Conservation (phyloP, 2,329 filamentous ascomycete species). For the Fragosphaeria purpurea region DNA sequence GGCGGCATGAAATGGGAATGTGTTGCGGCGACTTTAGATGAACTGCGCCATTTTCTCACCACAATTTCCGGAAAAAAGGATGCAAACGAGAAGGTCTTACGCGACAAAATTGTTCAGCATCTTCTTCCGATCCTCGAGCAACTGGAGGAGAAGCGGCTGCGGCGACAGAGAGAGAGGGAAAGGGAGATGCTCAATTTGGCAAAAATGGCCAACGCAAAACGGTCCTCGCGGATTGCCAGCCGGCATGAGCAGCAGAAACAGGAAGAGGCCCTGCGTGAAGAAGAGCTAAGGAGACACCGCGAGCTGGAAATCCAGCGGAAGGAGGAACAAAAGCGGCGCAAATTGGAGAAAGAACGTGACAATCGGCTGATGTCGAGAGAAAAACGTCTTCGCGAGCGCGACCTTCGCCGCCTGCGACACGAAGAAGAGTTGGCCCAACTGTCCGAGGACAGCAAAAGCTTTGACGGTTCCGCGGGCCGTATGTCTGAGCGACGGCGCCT, state of each 20-base stretch:
- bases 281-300: conserved; percentile 52
- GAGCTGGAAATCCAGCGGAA: conserved; percentile 59
- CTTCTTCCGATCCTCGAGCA: conserved; percentile 78
- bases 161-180: conserved; percentile 57
- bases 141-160: conserved; percentile 63
- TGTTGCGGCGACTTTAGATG: conserved; percentile 67
- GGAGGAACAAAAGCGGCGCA: conserved; percentile 49
- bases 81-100: conserved; percentile 71
- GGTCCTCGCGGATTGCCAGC: conserved; percentile 78
- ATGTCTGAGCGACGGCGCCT: conserved; percentile 73
- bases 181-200: conserved; percentile 73
- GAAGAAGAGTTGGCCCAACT: conserved; percentile 74
- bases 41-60: conserved; percentile 63
- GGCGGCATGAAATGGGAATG: conserved; percentile 85
- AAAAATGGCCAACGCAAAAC: conserved; percentile 86
- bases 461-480: conserved; percentile 45
- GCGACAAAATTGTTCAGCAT: conserved; percentile 61
- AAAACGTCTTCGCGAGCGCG: conserved; percentile 74
- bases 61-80: conserved; percentile 68
- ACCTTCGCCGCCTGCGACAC: conserved; percentile 70
- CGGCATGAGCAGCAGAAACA: conserved; percentile 70
- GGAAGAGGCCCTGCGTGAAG: conserved; percentile 61
- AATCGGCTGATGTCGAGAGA: conserved; percentile 75
- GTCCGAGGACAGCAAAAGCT: conserved; percentile 61
- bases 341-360: conserved; percentile 63